Percentiles rank a stretch among this genome's conserved stretches.
These are phyloP conservation scores for Striga hermonthica DNA, from an alignment of 305 asterid genomes.

Conservation along the genomic window DNA sequence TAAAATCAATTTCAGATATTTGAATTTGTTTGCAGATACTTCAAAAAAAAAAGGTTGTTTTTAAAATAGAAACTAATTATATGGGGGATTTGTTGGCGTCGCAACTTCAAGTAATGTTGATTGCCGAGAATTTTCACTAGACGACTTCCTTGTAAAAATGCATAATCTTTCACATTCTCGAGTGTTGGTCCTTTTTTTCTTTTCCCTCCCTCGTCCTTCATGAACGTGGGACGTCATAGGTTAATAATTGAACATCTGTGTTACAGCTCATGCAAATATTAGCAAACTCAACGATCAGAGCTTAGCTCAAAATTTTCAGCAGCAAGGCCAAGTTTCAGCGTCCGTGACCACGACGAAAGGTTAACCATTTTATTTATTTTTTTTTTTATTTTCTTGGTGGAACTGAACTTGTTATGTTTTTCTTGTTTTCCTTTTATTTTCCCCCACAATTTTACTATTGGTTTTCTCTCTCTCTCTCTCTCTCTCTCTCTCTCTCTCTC, in stretches of 20 bases:
- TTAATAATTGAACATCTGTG: slow-evolving; percentile 6
- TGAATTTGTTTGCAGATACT: background rate
- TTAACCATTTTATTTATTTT: slow-evolving; percentile 10
- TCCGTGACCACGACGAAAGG: slow-evolving; percentile 69
- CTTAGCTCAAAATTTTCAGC: slow-evolving; percentile 60
- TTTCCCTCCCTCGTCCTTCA: background rate
- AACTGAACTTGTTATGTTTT: background rate
- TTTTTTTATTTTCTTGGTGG: background rate
- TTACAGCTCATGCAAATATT: slow-evolving; percentile 64
- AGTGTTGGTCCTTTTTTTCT: slow-evolving; percentile 7
- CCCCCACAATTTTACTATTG: too few species aligned
- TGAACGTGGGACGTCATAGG: slow-evolving; percentile 17
- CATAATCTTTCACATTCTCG: slow-evolving; percentile 19
- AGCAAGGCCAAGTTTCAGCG: slow-evolving; percentile 60
- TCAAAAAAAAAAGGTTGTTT: background rate
- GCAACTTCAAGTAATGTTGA: background rate
- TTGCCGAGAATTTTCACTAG: slow-evolving; percentile 8
- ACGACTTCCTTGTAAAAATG: background rate
- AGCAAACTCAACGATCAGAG: slow-evolving; percentile 48
- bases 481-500: slow-evolving; percentile 77
- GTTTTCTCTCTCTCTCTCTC: slow-evolving; percentile 43
- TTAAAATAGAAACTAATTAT: background rate
- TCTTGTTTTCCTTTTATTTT: slow-evolving; percentile 30
- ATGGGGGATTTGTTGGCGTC: background rate
- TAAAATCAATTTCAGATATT: too few species aligned